A percentile compares a stretch with the other conserved stretches of the same genome.
phyloP scores from a whole-genome alignment of 192 early-diverging fungal genomes.

The Backusella australiensis region DNA sequence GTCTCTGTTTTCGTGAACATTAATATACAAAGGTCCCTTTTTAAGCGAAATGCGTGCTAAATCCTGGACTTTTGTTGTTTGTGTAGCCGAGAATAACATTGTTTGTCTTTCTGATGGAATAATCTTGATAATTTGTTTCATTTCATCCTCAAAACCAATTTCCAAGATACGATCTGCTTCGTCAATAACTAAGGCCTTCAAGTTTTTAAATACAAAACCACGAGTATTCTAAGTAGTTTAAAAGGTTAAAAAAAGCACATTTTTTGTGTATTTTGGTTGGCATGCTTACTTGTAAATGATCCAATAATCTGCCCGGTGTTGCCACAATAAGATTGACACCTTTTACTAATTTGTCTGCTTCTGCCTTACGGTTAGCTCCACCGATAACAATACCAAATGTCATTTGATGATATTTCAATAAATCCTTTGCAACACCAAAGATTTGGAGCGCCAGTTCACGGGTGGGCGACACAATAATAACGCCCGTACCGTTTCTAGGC shows the following conservation, averaged over 20 bases:
- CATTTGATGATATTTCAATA: conserved; percentile 92
- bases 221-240: conserved; percentile 73
- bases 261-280: background rate
- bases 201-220: conserved; percentile 94
- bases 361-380: conserved; percentile 94
- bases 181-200: conserved; percentile 92
- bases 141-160: conserved; percentile 98
- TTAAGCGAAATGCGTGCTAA: conserved; percentile 96
- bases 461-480: conserved; percentile 95
- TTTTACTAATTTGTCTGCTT: conserved; percentile 94
- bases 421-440: conserved; percentile 96
- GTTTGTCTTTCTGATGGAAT: conserved; percentile 93
- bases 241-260: background rate
- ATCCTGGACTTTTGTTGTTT: conserved; percentile 98
- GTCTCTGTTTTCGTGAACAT: conserved; percentile 97
- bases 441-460: conserved; percentile 99
- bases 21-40: conserved; percentile 96
- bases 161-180: conserved; percentile 99
- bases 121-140: conserved; percentile 95
- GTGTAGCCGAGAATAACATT: conserved; percentile 98
- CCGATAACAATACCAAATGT: conserved; percentile 99
- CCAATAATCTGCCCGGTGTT: conserved; percentile 94
- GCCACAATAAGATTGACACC: conserved; percentile 97
- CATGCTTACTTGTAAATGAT: conserved; percentile 83
- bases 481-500: conserved; percentile 94